Percentiles rank a stretch among this genome's conserved stretches.
Conservation (phyloP, 1,139 yeast genomes). For the Suhomyces kunorum region DNA sequence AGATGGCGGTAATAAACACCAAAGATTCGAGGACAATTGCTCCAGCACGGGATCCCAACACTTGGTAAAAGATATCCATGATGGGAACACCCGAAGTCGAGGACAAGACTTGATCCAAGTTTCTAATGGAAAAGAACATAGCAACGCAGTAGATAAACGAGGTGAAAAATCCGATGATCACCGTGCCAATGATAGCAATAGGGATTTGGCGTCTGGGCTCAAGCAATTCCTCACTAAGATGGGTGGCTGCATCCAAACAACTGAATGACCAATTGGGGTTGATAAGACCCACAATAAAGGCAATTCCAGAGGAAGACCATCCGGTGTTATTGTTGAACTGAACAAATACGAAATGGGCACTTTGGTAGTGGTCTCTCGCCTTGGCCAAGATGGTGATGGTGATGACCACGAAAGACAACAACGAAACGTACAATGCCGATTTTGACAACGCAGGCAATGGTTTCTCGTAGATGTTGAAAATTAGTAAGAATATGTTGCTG, state of each 20-base stretch:
- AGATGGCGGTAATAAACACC: slow-evolving; percentile 40
- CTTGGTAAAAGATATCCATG: slow-evolving; percentile 44
- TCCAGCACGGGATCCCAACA: slow-evolving; percentile 37
- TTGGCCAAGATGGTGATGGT: slow-evolving; percentile 41
- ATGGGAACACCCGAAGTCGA: slow-evolving; percentile 44
- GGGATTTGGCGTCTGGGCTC: slow-evolving; percentile 44
- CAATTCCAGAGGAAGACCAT: slow-evolving; percentile 43
- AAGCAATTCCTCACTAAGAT: slow-evolving; percentile 43
- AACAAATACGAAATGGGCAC: slow-evolving; percentile 41
- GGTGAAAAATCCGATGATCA: slow-evolving; percentile 43
- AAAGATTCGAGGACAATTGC: slow-evolving; percentile 39
- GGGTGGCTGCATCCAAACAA: slow-evolving; percentile 47
- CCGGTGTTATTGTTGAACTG: slow-evolving; percentile 43
- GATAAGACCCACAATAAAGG: slow-evolving; percentile 45
- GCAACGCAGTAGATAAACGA: slow-evolving; percentile 43
- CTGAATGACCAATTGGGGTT: slow-evolving; percentile 49
- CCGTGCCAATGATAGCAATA: slow-evolving; percentile 45
- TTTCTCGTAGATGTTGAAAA: slow-evolving; percentile 42
- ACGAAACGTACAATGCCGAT: slow-evolving; percentile 37
- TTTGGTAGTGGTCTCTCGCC: slow-evolving; percentile 37
- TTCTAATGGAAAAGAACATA: slow-evolving; percentile 43
- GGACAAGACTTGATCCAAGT: slow-evolving; percentile 31
- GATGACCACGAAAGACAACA: slow-evolving; percentile 38
- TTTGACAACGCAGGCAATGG: slow-evolving; percentile 40
- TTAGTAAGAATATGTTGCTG: slow-evolving; percentile 33